phyloP scores from a whole-genome alignment of 75 land plant species.

The Adiantum capillusveneris region DNA sequence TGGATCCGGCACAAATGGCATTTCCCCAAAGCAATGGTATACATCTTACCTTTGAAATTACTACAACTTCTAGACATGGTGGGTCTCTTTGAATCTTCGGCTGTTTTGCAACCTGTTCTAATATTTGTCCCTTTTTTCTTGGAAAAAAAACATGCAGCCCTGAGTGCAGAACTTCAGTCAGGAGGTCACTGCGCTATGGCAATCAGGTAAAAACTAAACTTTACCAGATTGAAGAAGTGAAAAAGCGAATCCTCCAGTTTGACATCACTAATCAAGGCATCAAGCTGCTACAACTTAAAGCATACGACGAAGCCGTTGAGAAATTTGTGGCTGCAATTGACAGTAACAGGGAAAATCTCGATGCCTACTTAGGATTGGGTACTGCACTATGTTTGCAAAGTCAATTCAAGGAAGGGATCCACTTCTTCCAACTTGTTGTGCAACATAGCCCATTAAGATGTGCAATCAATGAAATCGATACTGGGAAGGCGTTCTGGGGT shows the following conservation, averaged over 20 bases:
- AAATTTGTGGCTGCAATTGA: slow-evolving; percentile 5
- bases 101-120: neutral
- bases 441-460: slow-evolving; percentile 6
- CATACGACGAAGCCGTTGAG: slow-evolving; percentile 5
- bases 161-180: slow-evolving; percentile 5
- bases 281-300: neutral
- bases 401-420: neutral
- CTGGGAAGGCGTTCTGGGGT: neutral
- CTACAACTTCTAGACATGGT: neutral
- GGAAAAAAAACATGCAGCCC: slow-evolving; percentile 23
- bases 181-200: slow-evolving; percentile 16
- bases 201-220: slow-evolving; percentile 16
- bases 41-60: neutral
- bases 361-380: slow-evolving; percentile 15
- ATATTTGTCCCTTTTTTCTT: neutral
- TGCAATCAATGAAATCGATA: neutral
- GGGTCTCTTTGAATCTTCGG: neutral
- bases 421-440: slow-evolving; percentile 9
- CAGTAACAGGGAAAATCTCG: neutral
- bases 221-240: slow-evolving; percentile 21
- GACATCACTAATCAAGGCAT: slow-evolving; percentile 4
- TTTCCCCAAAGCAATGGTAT: slow-evolving; percentile 10
- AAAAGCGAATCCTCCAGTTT: slow-evolving; percentile 13
- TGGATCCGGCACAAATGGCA: slow-evolving; percentile 4
- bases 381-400: neutral